phyloP scores from a whole-genome alignment of 306 rosid species.

The Castanea mollissima region DNA sequence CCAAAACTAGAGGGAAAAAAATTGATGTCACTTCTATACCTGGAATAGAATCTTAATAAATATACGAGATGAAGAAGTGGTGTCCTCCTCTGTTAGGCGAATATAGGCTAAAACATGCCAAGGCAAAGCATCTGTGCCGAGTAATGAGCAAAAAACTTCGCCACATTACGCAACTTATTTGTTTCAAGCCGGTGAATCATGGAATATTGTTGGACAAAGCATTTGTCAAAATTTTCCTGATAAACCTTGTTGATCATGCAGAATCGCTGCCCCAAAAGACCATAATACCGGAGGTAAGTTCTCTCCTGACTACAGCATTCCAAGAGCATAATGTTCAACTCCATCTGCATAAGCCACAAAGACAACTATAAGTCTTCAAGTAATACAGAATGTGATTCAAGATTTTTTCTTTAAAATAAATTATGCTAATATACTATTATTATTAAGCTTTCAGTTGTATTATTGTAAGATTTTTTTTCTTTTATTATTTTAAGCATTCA shows the following conservation, averaged over 20 bases:
- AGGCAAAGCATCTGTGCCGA: conserved; percentile 84
- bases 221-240: conserved; percentile 88
- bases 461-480: too few species aligned
- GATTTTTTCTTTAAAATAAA: too few species aligned
- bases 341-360: conserved; percentile 56
- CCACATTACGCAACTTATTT: conserved; percentile 47
- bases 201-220: conserved; percentile 93
- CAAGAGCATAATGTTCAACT: conserved; percentile 72
- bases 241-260: conserved; percentile 83
- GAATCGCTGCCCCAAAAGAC: conserved; percentile 87
- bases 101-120: conserved; percentile 84
- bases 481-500: too few species aligned
- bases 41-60: conserved; percentile 90
- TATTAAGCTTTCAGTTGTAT: too few species aligned
- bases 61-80: conserved; percentile 84
- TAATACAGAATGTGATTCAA: background rate
- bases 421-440: too few species aligned
- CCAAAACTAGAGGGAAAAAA: background rate
- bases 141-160: conserved; percentile 86
- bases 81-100: conserved; percentile 87
- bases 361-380: background rate
- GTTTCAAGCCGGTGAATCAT: conserved; percentile 1
- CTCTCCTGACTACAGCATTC: conserved; percentile 96
- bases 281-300: conserved; percentile 82
- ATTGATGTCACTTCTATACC: conserved; percentile 28